Base-by-base conservation (phyloP, 164 flowering plant genomes). In the Cinnamomum micranthum region DNA sequence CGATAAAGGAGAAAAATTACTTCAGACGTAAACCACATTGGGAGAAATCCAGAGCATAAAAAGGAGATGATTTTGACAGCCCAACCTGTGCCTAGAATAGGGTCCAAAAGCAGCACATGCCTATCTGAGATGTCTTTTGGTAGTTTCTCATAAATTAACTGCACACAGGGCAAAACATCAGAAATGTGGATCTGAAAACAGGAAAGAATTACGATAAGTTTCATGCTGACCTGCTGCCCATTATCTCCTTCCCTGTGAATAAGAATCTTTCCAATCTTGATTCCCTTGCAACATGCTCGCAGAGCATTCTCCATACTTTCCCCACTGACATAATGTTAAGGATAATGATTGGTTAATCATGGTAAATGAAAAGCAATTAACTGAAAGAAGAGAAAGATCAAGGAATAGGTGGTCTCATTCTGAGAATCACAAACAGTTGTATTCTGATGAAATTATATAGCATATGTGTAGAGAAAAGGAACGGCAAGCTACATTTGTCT, bases 231-330 rank as follows among this genome's bases (percentile, higher is more conserved):
- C 94, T 95, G 97, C 80, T 93, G 94, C 74, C 97, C 98, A 73
- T 95, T 93, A 81, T 93, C 98, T 23, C 99, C 99, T 82, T 93
- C 97, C 74, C 97, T 81, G 68, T 93, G 99, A 77, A 95, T 95
- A 73, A 95, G 94, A 74, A 95, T 93, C 81, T 95, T 95, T 55
- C 99, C 99, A 65, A 95, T 93, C 82, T 93, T 95, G 79, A 95
- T 95, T 52, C 99, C 98, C 83, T 93, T 95, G 80, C 99, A 95
- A 78, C 99, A 95, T 60, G 99, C 99, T 50, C 99, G 89, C 76
- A 93, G 77, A 69, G 98, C 99, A 81, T 95, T 95, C 81, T 95
- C 99, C 99, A 95, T 95, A 76, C 99, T 95, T 84, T 95, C 99
- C 68, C 99, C 99, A 86, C 99, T 95, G 78, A 70, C 19, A 70